A percentile compares a stretch with the other conserved stretches of the same genome.
Conservation (phyloP, 2,329 filamentous ascomycete species). For the Colletotrichum sp. region DNA sequence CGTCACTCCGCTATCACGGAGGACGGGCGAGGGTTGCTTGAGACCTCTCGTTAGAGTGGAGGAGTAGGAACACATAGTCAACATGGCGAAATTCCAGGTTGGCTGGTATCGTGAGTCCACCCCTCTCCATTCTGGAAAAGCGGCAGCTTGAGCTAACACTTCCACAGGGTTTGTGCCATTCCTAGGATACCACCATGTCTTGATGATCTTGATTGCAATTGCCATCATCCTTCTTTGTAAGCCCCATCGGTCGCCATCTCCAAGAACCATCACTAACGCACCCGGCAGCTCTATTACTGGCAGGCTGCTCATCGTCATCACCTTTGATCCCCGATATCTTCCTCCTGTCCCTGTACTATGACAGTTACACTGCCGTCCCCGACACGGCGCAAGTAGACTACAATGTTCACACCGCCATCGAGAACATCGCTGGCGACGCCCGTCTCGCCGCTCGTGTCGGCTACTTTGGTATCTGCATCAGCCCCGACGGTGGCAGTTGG, state of each 20-base stretch:
- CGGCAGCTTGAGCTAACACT: not conserved
- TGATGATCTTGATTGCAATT: slow-evolving; percentile 96
- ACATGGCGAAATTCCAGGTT: slow-evolving; percentile 45
- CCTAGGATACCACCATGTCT: slow-evolving; percentile 80
- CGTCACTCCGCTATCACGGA: slow-evolving; percentile 24
- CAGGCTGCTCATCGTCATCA: slow-evolving; percentile 95
- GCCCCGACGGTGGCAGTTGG: slow-evolving; percentile 87
- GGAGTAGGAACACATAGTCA: slow-evolving; percentile 15
- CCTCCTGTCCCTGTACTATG: slow-evolving; percentile 97
- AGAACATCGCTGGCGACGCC: slow-evolving; percentile 87
- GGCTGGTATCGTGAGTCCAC: slow-evolving; percentile 54
- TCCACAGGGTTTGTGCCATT: slow-evolving; percentile 68
- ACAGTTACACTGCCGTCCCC: slow-evolving; percentile 82
- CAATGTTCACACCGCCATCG: slow-evolving; percentile 82
- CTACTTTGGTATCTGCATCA: slow-evolving; percentile 98
- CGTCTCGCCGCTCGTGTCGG: slow-evolving; percentile 90
- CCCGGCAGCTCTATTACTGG: slow-evolving; percentile 81
- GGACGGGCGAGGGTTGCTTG: slow-evolving; percentile 21
- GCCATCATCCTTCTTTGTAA: slow-evolving; percentile 94
- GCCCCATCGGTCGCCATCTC: slow-evolving; percentile 37
- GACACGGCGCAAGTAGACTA: slow-evolving; percentile 91
- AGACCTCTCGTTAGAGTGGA: slow-evolving; percentile 16
- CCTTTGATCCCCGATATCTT: slow-evolving; percentile 96
- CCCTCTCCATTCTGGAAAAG: not conserved
- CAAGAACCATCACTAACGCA: not conserved